Base-by-base conservation (phyloP, 371 early-diverging fungal genomes). In the Actinomortierella ambigua region DNA sequence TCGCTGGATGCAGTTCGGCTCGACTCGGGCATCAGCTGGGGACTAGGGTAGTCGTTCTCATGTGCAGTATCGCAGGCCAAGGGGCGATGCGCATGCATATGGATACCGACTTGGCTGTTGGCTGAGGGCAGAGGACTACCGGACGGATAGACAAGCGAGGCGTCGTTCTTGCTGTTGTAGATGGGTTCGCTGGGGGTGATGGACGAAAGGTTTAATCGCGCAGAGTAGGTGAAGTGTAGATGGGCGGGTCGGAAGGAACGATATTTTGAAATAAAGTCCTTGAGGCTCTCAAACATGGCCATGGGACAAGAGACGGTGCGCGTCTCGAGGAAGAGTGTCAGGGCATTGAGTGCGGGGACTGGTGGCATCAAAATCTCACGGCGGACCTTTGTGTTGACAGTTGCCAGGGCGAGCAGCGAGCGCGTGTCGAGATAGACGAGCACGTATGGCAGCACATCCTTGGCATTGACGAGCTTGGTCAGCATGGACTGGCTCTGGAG, bases 211-310 rank as follows among this genome's bases (percentile, higher is more conserved):
- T 61, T 65, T 20, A 65, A 65, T 13, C 27, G 55, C 39, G 57
- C 66, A 34, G 62, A 58, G 53, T 71, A 71, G 5, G 71, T 71
- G 46, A 71, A 71, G 40, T 71, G 71, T n/a, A 71, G 54, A 43
- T 71, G 65, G 22, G 52, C 47, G 4, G 71, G 71, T 26, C 62
- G 65, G 57, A 71, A 71, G 43, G 58, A 54, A 46, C 71, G 57
- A 42, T 71, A 71, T 27, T 71, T 71, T 43, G 34, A 52, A 62
- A 71, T 71, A 40, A 71, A 71, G 56, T 71, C 71, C 42, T 71
- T 71, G 34, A 71, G 66, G 43, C 48, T 42, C 59, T 71, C 71
- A 39, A 71, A 71, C 46, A 65, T 65, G 28, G 61, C 61, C 71
- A 71, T 71, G 8, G 71, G 66, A 17, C 71, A 71, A 28, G 65